Evolutionary conservation across 441 rosid species (phyloP), one percentile per base, ranked within the genome.

Genomic region (Jatropha multifida): DNA sequence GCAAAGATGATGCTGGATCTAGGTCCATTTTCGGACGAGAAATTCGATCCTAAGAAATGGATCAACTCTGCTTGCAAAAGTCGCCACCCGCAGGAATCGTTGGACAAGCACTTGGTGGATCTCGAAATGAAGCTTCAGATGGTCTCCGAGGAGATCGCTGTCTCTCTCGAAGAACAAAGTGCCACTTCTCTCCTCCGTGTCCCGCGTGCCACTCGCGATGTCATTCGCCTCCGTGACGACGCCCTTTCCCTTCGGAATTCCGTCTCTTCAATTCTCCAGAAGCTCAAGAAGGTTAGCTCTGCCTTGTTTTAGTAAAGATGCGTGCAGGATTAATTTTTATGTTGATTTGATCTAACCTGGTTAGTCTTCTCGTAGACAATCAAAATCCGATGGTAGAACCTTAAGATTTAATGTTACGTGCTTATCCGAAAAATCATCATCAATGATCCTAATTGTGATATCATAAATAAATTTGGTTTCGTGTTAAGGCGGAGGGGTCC

Each of bases 61-160:
- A 90, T 92, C 80, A 94, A 96, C 84, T 79, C 92, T 40, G 91
- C 97, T 41, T 86, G 92, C 84, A 89, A 92, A 81, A 75, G 87
- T 66, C 93, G 97, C 54, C 98, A 92, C 79, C 90, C 92, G 56
- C 94, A 92, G 80, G 97, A 92, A 77, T 86, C 97, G 4, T 85
- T 92, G 17, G 99, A 96, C 88, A 91, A 88, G 76, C 94, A 94
- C 82, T 83, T 94, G 66, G 92, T 89, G 78, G 99, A 96, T 90
- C 93, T 96, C 79, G 99, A 96, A 71, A 94, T 94, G 99, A 96
- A 96, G 97, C 97, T 96, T 64, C 99, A 96, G 88, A 94, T 94
- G 86, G 86, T 90, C 26, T 92, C 98, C 65, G 99, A 96, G 86
- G 99, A 96, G 90, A 96, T 96, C 82, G 89, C 96, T 42, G 88